These are phyloP conservation scores for Thraustochytrium striatum DNA, from an alignment of 352 stramenopile species.

Conservation along the genomic window DNA sequence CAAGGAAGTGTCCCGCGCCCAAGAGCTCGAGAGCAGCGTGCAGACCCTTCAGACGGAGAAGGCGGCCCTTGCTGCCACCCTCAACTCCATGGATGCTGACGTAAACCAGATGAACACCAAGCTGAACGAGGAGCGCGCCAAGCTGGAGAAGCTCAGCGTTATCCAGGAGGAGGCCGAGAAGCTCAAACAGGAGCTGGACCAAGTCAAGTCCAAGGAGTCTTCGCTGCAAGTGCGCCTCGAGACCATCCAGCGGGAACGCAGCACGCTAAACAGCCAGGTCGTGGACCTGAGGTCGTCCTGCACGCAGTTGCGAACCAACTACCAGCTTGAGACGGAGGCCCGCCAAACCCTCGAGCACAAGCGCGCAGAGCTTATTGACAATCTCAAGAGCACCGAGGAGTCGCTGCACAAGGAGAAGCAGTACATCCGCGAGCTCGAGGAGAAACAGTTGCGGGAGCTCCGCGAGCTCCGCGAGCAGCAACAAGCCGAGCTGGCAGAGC, in stretches of 20 bases:
- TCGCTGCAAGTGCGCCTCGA: background rate
- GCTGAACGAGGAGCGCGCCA: background rate
- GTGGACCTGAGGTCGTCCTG: background rate
- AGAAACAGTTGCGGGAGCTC: background rate
- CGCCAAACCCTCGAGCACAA: background rate
- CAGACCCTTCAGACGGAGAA: background rate
- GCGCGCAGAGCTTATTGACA: background rate
- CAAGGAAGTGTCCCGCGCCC: background rate
- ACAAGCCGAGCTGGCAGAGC: background rate
- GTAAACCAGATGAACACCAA: background rate
- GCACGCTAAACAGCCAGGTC: background rate
- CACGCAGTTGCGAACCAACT: background rate
- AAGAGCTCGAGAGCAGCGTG: background rate
- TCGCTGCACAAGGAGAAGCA: background rate
- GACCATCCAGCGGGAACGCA: background rate
- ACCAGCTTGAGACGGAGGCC: background rate
- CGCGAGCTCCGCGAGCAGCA: background rate
- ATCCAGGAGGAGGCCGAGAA: background rate
- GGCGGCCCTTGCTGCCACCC: background rate
- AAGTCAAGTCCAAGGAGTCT: background rate
- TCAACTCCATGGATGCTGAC: background rate
- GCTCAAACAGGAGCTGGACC: background rate
- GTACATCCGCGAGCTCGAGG: background rate
- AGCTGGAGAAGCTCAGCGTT: background rate
- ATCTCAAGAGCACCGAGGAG: background rate